Evolutionary conservation across 2,329 filamentous ascomycete genomes (phyloP).

Genomic region (Colletotrichum orchidophilum): DNA sequence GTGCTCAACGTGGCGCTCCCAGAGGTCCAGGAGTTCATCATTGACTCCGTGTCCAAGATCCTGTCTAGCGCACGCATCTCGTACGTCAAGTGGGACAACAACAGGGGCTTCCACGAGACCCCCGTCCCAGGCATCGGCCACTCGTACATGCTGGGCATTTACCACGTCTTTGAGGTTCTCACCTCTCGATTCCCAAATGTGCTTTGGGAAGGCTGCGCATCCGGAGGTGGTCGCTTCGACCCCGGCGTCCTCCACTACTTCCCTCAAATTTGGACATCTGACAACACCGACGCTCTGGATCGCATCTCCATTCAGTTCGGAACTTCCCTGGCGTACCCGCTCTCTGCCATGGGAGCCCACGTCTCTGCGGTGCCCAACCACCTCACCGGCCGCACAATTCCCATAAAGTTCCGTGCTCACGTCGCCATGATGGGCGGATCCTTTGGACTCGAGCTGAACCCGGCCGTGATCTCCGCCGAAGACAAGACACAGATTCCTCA

Average conservation of each 20-base stretch:
- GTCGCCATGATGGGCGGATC: constrained; percentile 76
- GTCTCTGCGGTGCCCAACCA: constrained; percentile 69
- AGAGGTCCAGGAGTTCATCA: constrained; percentile 72
- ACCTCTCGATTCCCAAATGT: constrained; percentile 69
- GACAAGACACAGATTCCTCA: constrained; percentile 63
- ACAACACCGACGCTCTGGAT: constrained; percentile 71
- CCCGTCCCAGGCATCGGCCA: constrained; percentile 63
- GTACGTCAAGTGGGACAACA: constrained; percentile 77
- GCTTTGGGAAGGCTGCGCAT: constrained; percentile 73
- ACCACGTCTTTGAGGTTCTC: constrained; percentile 68
- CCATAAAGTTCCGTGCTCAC: constrained; percentile 69
- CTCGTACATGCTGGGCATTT: constrained; percentile 70
- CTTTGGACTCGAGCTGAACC: constrained; percentile 72
- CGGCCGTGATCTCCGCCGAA: constrained; percentile 56
- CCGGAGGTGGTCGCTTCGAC: constrained; percentile 72
- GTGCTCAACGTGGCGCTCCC: constrained; percentile 69
- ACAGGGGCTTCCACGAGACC: constrained; percentile 70
- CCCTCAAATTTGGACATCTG: constrained; percentile 72
- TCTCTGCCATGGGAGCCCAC: constrained; percentile 73
- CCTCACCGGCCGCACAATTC: constrained; percentile 62
- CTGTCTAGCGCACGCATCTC: constrained; percentile 62
- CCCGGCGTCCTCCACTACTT: constrained; percentile 71
- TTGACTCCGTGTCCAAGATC: constrained; percentile 62
- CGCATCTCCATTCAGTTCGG: constrained; percentile 71
- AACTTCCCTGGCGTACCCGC: constrained; percentile 70